A percentile compares a stretch with the other conserved stretches of the same genome.
These are phyloP conservation scores for Daedalea quercina DNA, from an alignment of 768 basidiomycete genomes.

Conservation along the genomic window DNA sequence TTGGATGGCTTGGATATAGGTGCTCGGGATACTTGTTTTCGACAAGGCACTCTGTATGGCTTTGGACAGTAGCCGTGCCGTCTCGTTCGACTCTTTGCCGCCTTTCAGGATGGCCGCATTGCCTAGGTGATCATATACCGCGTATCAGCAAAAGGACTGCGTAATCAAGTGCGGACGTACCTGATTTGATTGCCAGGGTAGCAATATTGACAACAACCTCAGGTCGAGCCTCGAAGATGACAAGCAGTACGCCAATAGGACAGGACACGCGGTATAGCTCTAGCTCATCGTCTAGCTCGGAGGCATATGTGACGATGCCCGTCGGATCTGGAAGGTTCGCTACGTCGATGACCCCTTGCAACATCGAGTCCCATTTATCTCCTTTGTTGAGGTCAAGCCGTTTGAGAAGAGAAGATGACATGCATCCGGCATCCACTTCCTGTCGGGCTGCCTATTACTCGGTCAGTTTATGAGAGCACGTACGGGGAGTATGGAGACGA, in stretches of 20 bases:
- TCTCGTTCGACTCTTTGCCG: conserved; percentile 88
- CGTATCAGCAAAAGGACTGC: background rate
- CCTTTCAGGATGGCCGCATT: conserved; percentile 98
- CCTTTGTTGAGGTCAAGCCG: conserved; percentile 72
- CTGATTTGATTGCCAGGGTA: conserved; percentile 92
- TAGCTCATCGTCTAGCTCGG: conserved; percentile 79
- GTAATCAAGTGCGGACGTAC: conserved; percentile 33
- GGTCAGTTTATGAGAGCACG: background rate
- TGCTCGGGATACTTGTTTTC: conserved; percentile 62
- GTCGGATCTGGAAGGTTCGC: conserved; percentile 82
- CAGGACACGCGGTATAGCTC: conserved; percentile 93
- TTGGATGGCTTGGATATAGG: conserved; percentile 89
- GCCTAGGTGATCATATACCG: conserved; percentile 52
- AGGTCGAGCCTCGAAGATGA: conserved; percentile 96
- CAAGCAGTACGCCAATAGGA: conserved; percentile 91
- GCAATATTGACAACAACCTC: conserved; percentile 99
- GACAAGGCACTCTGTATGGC: conserved; percentile 76
- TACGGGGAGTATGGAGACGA: background rate
- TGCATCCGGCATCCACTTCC: conserved; percentile 77
- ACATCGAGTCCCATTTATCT: conserved; percentile 94
- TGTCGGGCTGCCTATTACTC: conserved; percentile 56
- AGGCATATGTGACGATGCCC: conserved; percentile 81
- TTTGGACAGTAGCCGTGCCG: conserved; percentile 67
- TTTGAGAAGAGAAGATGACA: conserved; percentile 79
- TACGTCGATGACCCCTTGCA: conserved; percentile 85